Base-by-base conservation (phyloP, 1,139 yeast species). In the Hyphopichia khmerensis region DNA sequence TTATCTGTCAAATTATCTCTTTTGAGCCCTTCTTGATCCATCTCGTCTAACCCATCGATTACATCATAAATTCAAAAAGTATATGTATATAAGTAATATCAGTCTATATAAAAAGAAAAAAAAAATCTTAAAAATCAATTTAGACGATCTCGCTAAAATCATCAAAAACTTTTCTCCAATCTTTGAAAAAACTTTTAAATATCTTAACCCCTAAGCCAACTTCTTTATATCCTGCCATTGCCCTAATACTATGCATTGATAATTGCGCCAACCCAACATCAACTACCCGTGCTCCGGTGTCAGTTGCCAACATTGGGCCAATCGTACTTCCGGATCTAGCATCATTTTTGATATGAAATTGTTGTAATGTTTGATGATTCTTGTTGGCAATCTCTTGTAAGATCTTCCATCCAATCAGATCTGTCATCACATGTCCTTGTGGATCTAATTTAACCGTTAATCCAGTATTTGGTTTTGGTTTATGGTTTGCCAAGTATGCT, bases 221-320 rank as follows among this genome's bases (percentile, higher is more conserved):
- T 44, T 73, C 79, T 45, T 67, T 69, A 38, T 63, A 65, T 1
- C 79, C 79, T 43, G 68, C 57, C 21, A 67, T 56, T 5, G 75
- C 73, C 44, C 79, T 57, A 36, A 72, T 69, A 3, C 73, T 66
- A 51, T 73, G 79, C 79, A 73, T 73, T 27, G 75, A 62, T 41
- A 73, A 60, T 43, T 72, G 76, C 9, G 77, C 69, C 41, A 72
- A 56, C 6, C 79, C 79, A 29, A 73, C 70, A 49, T 73, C 79
- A 37, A 73, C 61, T 14, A 72, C 67, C 42, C 75, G 57, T 5
- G 77, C 76, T 2, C 79, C 79, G 2, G 71, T 67, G 10, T 57
- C 60, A 11, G 52, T 52, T 44, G 75, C 52, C 56, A 63, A 44
- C 56, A 69, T 63, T 2, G 79, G 78, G 1, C 79, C 79, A 47